Evolutionary conservation across 805 yeast species (phyloP).

Genomic region (Cyberlindnera euphorbiae): DNA sequence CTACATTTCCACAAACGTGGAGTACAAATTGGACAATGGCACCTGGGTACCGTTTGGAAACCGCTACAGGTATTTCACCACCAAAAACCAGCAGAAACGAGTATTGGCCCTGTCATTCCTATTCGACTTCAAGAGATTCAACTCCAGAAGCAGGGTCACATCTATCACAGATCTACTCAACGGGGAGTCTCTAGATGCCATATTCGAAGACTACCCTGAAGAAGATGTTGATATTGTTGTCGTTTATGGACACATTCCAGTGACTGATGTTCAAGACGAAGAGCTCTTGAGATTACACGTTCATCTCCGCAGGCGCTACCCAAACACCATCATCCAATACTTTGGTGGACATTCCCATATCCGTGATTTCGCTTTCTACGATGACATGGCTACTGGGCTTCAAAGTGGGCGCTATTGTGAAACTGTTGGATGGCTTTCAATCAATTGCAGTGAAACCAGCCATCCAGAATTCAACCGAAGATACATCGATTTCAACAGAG

Average conservation of each 20-base stretch:
- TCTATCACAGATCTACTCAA: constrained; percentile 50
- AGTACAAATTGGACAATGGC: constrained; percentile 40
- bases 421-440: constrained; percentile 83
- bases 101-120: constrained; percentile 73
- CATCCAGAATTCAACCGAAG: constrained; percentile 45
- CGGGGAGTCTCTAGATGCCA: constrained; percentile 61
- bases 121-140: constrained; percentile 66
- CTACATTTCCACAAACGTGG: constrained; percentile 72
- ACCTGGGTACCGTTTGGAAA: constrained; percentile 62
- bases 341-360: constrained; percentile 95
- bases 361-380: constrained; percentile 73
- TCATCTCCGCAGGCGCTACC: constrained; percentile 52
- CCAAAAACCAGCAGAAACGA: constrained; percentile 46
- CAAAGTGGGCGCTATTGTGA: constrained; percentile 94
- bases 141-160: constrained; percentile 57
- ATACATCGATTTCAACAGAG: constrained; percentile 77
- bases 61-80: constrained; percentile 57
- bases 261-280: constrained; percentile 34
- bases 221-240: constrained; percentile 58
- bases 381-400: constrained; percentile 64
- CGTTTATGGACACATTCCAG: constrained; percentile 78
- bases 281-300: constrained; percentile 33
- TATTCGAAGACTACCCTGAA: constrained; percentile 31
- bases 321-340: constrained; percentile 66
- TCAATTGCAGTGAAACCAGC: constrained; percentile 31